These are phyloP conservation scores for Suillus alpinus DNA, from an alignment of 768 basidiomycete genomes.

Conservation along the genomic window DNA sequence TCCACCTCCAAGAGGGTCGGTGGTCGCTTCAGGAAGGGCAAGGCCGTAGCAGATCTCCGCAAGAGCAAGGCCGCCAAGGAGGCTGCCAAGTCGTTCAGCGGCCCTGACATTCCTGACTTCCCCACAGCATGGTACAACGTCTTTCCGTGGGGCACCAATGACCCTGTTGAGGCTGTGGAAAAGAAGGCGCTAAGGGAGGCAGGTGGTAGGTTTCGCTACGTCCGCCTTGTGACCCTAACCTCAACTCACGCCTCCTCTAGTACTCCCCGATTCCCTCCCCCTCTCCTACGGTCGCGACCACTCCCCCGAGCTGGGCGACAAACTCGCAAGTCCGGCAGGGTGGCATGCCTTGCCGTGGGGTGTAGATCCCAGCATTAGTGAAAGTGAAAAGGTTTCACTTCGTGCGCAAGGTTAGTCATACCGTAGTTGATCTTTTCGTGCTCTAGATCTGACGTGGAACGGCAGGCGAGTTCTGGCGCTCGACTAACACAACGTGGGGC, in stretches of 20 bases:
- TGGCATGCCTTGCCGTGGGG: constrained; percentile 84
- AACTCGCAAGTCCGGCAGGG: constrained; percentile 78
- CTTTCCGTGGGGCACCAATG: constrained; percentile 82
- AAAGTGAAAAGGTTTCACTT: constrained; percentile 11
- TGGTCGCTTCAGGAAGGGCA: constrained; percentile 13
- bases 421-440: background rate
- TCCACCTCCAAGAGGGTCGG: constrained; percentile 6
- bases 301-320: constrained; percentile 69
- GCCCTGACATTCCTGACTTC: constrained; percentile 8
- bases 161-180: constrained; percentile 57
- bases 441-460: constrained; percentile 18
- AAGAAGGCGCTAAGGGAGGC: constrained; percentile 19
- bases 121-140: constrained; percentile 61
- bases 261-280: background rate
- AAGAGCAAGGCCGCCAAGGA: constrained; percentile 20
- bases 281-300: constrained; percentile 28
- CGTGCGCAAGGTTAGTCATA: background rate
- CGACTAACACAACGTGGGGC: constrained; percentile 81
- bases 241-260: constrained; percentile 11
- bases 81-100: background rate
- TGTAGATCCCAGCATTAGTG: constrained; percentile 53
- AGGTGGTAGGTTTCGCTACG: constrained; percentile 9
- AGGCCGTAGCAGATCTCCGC: constrained; percentile 7
- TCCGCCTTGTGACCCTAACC: background rate
- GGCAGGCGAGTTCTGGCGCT: constrained; percentile 43